Conservation (phyloP, 1,139 yeast genomes). For the Williopsis jadinii region DNA sequence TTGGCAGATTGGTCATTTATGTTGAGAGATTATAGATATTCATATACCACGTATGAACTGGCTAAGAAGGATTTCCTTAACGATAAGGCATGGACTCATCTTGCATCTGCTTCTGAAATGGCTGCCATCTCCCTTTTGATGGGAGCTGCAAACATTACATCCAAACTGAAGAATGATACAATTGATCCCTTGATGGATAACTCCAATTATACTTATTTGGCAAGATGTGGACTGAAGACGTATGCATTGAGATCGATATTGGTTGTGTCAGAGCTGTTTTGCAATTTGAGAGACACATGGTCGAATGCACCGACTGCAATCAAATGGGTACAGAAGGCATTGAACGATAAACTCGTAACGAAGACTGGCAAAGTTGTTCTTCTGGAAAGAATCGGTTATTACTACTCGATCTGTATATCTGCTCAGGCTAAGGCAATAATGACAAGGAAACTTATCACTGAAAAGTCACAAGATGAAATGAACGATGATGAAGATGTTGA, state of each 20-base stretch:
- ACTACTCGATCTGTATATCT: constrained; percentile 33
- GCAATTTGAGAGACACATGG: constrained; percentile 33
- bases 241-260: constrained; percentile 32
- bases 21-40: constrained; percentile 79
- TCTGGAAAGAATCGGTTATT: constrained; percentile 41
- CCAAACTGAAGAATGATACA: constrained; percentile 54
- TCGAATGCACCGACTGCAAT: constrained; percentile 33
- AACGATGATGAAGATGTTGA: constrained; percentile 14
- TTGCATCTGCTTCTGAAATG: constrained; percentile 86
- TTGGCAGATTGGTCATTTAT: constrained; percentile 91
- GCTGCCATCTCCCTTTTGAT: constrained; percentile 68
- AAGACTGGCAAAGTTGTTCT: constrained; percentile 35
- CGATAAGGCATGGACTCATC: constrained; percentile 77
- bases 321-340: constrained; percentile 30
- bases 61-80: constrained; percentile 70
- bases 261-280: constrained; percentile 29
- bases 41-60: constrained; percentile 78
- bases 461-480: constrained; percentile 3
- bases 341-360: constrained; percentile 26
- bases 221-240: constrained; percentile 26
- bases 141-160: constrained; percentile 57
- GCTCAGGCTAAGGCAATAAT: constrained; percentile 17
- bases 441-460: constrained; percentile 11
- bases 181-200: constrained; percentile 47
- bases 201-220: constrained; percentile 29